These are phyloP conservation scores for Penicillium sp. DNA, from an alignment of 2,329 filamentous ascomycete genomes.

Conservation along the genomic window DNA sequence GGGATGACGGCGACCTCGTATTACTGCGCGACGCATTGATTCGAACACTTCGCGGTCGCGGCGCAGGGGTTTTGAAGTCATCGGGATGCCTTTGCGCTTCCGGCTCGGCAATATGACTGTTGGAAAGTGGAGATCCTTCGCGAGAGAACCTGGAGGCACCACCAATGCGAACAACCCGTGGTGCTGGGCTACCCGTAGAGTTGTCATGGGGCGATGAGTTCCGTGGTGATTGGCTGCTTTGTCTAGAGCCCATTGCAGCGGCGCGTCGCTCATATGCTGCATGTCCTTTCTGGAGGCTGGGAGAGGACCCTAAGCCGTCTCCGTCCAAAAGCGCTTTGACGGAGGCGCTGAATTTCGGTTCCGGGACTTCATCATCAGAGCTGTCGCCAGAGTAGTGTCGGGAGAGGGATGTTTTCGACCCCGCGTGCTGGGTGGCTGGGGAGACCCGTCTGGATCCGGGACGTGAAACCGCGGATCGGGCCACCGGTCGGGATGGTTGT, in stretches of 20 bases:
- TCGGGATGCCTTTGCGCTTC: conserved; percentile 27
- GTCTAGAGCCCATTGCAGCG: conserved; percentile 28
- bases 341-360: conserved; percentile 87
- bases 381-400: conserved; percentile 66
- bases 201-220: conserved; percentile 39
- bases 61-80: conserved; percentile 50
- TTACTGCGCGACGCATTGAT: conserved; percentile 43
- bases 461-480: conserved; percentile 39
- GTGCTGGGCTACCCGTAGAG: conserved; percentile 44
- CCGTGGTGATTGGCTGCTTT: conserved; percentile 34
- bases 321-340: conserved; percentile 77
- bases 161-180: conserved; percentile 43
- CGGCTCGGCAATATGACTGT: conserved; percentile 32
- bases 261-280: conserved; percentile 26
- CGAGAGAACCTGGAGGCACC: conserved; percentile 33
- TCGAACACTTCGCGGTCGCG: conserved; percentile 45
- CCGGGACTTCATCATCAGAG: conserved; percentile 90
- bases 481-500: conserved; percentile 39
- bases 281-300: conserved; percentile 37
- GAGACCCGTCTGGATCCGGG: conserved; percentile 35
- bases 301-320: conserved; percentile 52
- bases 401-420: conserved; percentile 22
- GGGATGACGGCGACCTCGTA: conserved; percentile 42
- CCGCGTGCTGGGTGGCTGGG: conserved; percentile 25
- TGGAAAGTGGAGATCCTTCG: conserved; percentile 42